Evolutionary conservation across 208 protist species (phyloP).

Genomic region (Phytomonas francai): DNA sequence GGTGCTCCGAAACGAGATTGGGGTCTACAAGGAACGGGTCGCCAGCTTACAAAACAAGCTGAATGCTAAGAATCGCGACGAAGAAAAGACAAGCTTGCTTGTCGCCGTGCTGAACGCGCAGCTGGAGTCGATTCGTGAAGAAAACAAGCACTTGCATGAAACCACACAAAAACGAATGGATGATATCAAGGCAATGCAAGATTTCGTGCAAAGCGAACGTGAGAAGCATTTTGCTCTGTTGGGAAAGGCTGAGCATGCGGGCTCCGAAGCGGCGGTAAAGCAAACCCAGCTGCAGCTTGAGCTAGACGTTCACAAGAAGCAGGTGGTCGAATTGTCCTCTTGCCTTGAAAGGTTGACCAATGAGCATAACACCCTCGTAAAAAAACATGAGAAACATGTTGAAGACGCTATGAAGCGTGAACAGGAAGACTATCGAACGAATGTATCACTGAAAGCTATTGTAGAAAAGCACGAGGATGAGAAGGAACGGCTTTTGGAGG

Average conservation of each 20-base stretch:
- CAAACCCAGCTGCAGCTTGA: conserved; percentile 68
- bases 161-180: conserved; percentile 26
- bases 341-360: conserved; percentile 20
- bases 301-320: conserved; percentile 57
- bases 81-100: conserved; percentile 79
- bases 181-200: conserved; percentile 40
- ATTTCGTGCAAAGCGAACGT: conserved; percentile 41
- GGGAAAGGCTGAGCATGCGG: conserved; percentile 8
- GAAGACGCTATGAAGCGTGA: conserved; percentile 45
- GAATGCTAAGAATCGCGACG: conserved; percentile 55
- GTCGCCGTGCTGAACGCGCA: conserved; percentile 81
- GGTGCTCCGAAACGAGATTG: conserved; percentile 67
- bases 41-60: conserved; percentile 49
- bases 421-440: conserved; percentile 71
- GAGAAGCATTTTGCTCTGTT: conserved; percentile 23
- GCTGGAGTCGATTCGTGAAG: conserved; percentile 68
- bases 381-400: conserved; percentile 28
- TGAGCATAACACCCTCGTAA: conserved; percentile 22
- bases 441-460: conserved; percentile 58
- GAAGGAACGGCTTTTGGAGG: conserved; percentile 32
- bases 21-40: conserved; percentile 62
- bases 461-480: conserved; percentile 67
- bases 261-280: conserved; percentile 46
- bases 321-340: conserved; percentile 57
- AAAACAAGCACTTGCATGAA: conserved; percentile 64